Percentiles rank a stretch among this genome's conserved stretches.
These are phyloP conservation scores for Fusarium nelsonii DNA, from an alignment of 2,329 filamentous ascomycete species.

Conservation along the genomic window DNA sequence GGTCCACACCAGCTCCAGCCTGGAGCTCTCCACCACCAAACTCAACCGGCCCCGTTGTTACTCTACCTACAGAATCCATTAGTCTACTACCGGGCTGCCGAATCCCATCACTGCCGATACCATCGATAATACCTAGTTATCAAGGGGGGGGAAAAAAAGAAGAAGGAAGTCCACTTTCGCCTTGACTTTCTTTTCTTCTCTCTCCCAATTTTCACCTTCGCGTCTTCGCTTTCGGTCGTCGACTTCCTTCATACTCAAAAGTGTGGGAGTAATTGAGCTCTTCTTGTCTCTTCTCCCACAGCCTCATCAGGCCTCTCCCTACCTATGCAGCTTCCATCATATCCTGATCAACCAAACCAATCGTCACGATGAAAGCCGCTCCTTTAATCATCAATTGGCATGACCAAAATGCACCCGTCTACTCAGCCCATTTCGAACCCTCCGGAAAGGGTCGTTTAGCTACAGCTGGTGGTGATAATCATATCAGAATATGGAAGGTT, in stretches of 20 bases:
- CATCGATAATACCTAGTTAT: conserved; percentile 30
- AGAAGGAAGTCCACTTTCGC: conserved; percentile 24
- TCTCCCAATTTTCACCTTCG: conserved; percentile 9
- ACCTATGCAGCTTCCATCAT: conserved; percentile 50
- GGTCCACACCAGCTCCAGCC: conserved; percentile 50
- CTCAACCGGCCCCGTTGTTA: conserved; percentile 37
- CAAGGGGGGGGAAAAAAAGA: neutral
- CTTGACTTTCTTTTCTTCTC: conserved; percentile 10
- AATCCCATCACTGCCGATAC: conserved; percentile 38
- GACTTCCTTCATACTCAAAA: conserved; percentile 22
- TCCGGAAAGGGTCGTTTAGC: conserved; percentile 91
- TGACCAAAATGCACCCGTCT: conserved; percentile 95
- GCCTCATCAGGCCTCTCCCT: conserved; percentile 40
- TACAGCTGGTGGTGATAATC: conserved; percentile 95
- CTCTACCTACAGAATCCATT: conserved; percentile 30
- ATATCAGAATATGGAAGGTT: conserved; percentile 95
- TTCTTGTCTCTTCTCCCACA: conserved; percentile 37
- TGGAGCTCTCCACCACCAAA: conserved; percentile 47
- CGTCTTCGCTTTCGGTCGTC: conserved; percentile 3
- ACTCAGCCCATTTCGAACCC: conserved; percentile 96
- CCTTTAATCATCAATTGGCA: conserved; percentile 99
- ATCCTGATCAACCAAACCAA: conserved; percentile 44
- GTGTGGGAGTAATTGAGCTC: conserved; percentile 35
- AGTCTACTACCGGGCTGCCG: conserved; percentile 27
- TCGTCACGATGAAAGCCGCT: conserved; percentile 86